Base-by-base conservation (phyloP, 2,329 filamentous ascomycete genomes). In the Paracoccidioides brasiliensis region DNA sequence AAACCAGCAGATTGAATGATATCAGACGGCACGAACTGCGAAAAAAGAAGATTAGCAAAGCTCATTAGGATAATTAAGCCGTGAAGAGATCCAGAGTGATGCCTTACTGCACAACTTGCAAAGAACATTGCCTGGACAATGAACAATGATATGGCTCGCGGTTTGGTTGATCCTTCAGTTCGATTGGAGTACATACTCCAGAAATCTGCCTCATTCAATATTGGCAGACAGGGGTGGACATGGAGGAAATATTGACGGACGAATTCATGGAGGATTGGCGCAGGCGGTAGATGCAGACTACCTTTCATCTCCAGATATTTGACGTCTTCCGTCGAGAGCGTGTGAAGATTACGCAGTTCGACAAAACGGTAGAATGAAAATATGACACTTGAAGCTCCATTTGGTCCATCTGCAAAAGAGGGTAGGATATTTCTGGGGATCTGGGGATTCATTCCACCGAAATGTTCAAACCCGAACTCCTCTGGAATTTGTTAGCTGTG, bases 241-340 rank as follows among this genome's bases (percentile, higher is more conserved):
- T 64, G 61, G 30, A 63, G 59, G 52, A 70, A 69, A 37, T 68
- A 70, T 14, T 63, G 59, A 1, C 73, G 70, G 4, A 79, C 67
- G 56, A 80, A 77, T 52, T 76, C 74, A 53, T 77, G 72, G 0
- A 78, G 64, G 1, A 74, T 65, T 0, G 65, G 57, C 28, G 68
- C 66, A 0, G 68, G 71, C 0, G 76, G 76, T 5, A 79, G 64
- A 15, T 70, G 69, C 1, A 78, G 66, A 58, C 75, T 77, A 4
- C 73, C 72, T 57, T 78, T 74, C 0, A 71, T 66, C 51, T 73
- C 70, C 40, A 78, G 66, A 57, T 73, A 78, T 57, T 72, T 73
- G 57, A 76, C 69, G 60, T 78, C 76, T 59, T 76, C 73, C 0
- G 71, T 69, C 51, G 64, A 58, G 2, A 69, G 55, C 6, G 43